A percentile compares a stretch with the other conserved stretches of the same genome.
Evolutionary conservation across 2,329 filamentous ascomycete genomes (phyloP).

Genomic region (Apiospora aurea): DNA sequence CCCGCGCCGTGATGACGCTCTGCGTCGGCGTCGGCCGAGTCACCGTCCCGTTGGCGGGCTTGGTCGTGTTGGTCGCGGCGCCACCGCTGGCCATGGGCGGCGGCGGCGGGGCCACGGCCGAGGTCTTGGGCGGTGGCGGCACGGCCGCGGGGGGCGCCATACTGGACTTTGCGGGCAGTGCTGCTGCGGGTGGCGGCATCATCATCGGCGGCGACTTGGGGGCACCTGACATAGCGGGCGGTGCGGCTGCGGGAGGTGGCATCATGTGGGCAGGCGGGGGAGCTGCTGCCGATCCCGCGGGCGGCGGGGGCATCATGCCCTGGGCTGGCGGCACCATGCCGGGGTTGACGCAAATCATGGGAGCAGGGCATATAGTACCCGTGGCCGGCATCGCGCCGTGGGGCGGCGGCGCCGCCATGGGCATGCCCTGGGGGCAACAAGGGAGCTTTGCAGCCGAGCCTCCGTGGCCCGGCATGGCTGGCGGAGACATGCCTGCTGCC

Average conservation of each 20-base stretch:
- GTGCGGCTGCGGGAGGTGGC: not conserved
- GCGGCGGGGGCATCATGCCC: not conserved
- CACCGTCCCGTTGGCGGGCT: not conserved
- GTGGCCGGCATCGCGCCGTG: not conserved
- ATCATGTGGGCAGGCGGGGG: not conserved
- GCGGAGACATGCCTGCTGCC: not conserved
- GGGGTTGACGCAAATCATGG: not conserved
- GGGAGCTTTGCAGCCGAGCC: not conserved
- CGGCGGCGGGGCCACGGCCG: not conserved
- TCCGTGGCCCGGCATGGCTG: not conserved
- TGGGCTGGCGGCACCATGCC: not conserved
- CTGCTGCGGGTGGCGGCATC: not conserved
- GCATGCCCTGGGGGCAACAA: not conserved
- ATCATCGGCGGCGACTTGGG: too few relatives aligned
- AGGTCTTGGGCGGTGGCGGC: not conserved
- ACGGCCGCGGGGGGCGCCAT: too few relatives aligned
- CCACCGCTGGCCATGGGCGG: not conserved
- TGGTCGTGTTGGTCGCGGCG: not conserved
- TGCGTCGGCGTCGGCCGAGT: not conserved
- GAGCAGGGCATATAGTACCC: not conserved
- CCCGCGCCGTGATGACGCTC: conserved; percentile 7
- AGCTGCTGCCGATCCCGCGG: not conserved
- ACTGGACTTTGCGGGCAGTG: too few relatives aligned
- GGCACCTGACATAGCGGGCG: too few relatives aligned
- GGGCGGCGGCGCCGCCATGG: not conserved